A percentile compares a stretch with the other conserved stretches of the same genome.
Conservation (phyloP, 176 grass and related monocot genomes). For the Eleusine indica region DNA sequence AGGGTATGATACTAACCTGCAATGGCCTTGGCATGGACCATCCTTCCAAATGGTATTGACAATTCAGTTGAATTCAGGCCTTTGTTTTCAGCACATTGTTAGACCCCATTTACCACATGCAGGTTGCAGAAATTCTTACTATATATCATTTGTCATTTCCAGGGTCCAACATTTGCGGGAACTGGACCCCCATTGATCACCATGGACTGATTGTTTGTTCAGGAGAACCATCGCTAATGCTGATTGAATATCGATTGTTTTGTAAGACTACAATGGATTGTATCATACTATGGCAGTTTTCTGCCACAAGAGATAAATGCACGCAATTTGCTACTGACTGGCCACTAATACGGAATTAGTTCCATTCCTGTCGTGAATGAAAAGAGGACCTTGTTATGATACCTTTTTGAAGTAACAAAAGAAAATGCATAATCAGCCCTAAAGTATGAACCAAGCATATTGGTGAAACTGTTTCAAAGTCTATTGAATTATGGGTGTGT, state of each 20-base stretch:
- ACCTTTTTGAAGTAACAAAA: neutral
- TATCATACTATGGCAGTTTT: neutral
- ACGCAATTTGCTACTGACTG: conserved; percentile 13
- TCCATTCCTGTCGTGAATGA: neutral
- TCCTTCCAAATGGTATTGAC: conserved; percentile 49
- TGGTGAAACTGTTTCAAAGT: too few species aligned
- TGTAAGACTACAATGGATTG: conserved; percentile 11
- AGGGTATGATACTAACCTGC: conserved; percentile 87
- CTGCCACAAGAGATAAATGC: conserved; percentile 7
- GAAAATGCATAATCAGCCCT: neutral
- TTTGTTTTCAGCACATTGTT: neutral
- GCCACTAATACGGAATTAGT: neutral
- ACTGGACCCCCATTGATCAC: conserved; percentile 54
- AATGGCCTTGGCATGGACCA: conserved; percentile 80
- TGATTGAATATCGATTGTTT: conserved; percentile 18
- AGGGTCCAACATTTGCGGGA: conserved; percentile 54
- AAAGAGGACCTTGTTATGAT: neutral
- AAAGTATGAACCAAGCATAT: neutral
- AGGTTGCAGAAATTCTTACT: neutral
- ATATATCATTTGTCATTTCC: conserved; percentile 16
- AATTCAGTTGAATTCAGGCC: conserved; percentile 7
- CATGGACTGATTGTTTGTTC: conserved; percentile 14
- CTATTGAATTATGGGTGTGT: neutral
- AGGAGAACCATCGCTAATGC: neutral
- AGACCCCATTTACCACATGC: neutral